Evolutionary conservation across 2,329 filamentous ascomycete species (phyloP).

Genomic region (Talaromyces sp.): DNA sequence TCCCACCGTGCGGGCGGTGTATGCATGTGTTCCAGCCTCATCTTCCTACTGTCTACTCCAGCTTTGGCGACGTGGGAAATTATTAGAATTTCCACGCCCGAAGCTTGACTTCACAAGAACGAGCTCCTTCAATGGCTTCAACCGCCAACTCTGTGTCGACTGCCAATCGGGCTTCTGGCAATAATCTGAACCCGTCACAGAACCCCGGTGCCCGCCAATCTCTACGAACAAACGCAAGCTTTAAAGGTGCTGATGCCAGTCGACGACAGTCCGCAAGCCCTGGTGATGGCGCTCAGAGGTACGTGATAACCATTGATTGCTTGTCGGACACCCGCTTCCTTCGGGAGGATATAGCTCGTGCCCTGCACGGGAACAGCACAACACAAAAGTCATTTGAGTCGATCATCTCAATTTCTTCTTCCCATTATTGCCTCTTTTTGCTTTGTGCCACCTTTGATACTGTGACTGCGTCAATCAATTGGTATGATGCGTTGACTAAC

Average conservation of each 20-base stretch:
- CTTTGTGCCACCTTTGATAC: background rate
- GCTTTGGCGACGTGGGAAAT: slow-evolving; percentile 32
- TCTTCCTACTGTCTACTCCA: slow-evolving; percentile 21
- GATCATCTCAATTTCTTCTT: background rate
- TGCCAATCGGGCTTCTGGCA: slow-evolving; percentile 37
- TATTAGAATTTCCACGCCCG: slow-evolving; percentile 31
- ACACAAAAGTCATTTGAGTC: background rate
- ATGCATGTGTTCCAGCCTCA: slow-evolving; percentile 36
- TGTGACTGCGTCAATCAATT: background rate
- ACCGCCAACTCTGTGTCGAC: slow-evolving; percentile 37
- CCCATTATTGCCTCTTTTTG: background rate
- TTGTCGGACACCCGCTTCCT: background rate
- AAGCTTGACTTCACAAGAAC: slow-evolving; percentile 28
- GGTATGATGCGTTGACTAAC: slow-evolving; percentile 21
- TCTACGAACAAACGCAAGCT: slow-evolving; percentile 49
- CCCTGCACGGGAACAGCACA: background rate
- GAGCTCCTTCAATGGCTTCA: slow-evolving; percentile 39
- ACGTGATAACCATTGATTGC: slow-evolving; percentile 31
- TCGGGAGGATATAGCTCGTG: background rate
- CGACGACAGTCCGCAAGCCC: slow-evolving; percentile 57
- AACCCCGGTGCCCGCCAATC: slow-evolving; percentile 41
- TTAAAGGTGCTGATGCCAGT: slow-evolving; percentile 50
- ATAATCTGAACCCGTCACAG: slow-evolving; percentile 35
- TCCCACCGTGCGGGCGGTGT: slow-evolving; percentile 37
- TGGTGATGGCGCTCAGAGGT: slow-evolving; percentile 54